Conservation (phyloP, 164 flowering plant genomes). For the Nelumbo lutea region DNA sequence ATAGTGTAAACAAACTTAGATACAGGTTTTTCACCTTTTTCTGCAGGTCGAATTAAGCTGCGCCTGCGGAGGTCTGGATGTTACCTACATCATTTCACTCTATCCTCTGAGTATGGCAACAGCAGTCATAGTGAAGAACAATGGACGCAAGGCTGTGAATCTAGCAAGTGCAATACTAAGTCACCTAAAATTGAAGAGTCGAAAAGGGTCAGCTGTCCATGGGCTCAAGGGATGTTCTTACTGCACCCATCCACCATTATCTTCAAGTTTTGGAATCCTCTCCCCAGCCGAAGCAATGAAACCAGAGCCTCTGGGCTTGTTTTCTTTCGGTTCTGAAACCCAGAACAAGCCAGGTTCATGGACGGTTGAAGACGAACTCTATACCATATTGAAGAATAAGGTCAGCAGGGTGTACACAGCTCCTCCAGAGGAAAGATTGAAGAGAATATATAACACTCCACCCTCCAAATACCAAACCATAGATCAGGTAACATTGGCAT, state of each 20-base stretch:
- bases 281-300: constrained; percentile 75
- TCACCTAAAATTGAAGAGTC: constrained; percentile 50
- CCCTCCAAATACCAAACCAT: constrained; percentile 82
- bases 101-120: constrained; percentile 76
- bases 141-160: constrained; percentile 48
- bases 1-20: background rate
- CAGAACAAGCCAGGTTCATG: constrained; percentile 51
- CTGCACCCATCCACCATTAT: constrained; percentile 56
- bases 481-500: constrained; percentile 58
- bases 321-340: constrained; percentile 49
- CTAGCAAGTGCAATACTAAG: constrained; percentile 66
- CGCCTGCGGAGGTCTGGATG: constrained; percentile 53
- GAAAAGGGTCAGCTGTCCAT: constrained; percentile 54
- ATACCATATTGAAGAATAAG: constrained; percentile 51
- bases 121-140: constrained; percentile 82
- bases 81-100: constrained; percentile 63
- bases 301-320: constrained; percentile 53
- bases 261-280: constrained; percentile 63
- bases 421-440: constrained; percentile 67
- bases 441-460: constrained; percentile 47
- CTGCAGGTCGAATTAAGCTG: constrained; percentile 75
- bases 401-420: constrained; percentile 75
- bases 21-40: background rate
- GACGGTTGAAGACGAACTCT: constrained; percentile 56
- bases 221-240: constrained; percentile 70